A percentile compares a stretch with the other conserved stretches of the same genome.
Evolutionary conservation across 1,284 basidiomycete genomes (phyloP).

Genomic region (Fomitopsis schrenkii): DNA sequence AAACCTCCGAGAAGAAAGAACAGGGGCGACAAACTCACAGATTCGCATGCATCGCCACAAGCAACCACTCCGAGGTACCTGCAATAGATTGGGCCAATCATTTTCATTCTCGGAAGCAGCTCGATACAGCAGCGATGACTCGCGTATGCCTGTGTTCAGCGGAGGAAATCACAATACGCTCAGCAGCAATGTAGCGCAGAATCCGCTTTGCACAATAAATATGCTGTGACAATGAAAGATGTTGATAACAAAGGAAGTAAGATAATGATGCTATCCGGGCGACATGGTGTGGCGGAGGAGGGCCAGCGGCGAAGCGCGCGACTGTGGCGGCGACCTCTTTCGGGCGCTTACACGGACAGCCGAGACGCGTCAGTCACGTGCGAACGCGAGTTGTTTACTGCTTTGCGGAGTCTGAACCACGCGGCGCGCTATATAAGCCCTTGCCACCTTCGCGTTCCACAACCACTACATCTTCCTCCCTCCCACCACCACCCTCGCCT

Average conservation of each 20-base stretch:
- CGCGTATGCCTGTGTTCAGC: too few relatives aligned
- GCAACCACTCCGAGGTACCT: too few relatives aligned
- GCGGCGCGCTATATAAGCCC: slow-evolving; percentile 28
- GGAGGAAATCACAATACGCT: too few relatives aligned
- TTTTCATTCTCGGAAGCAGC: too few relatives aligned
- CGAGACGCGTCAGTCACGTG: slow-evolving; percentile 26
- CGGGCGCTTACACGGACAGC: slow-evolving; percentile 8
- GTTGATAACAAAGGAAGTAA: too few relatives aligned
- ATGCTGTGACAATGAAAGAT: too few relatives aligned
- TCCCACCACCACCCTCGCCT: slow-evolving; percentile 24
- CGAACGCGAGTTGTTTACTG: slow-evolving; percentile 24
- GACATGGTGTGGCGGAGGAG: background rate
- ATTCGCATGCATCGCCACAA: background rate
- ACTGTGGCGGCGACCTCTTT: background rate
- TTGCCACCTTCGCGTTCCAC: slow-evolving; percentile 21
- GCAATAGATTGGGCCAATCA: too few relatives aligned
- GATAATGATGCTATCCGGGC: too few relatives aligned
- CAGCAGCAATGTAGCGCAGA: too few relatives aligned
- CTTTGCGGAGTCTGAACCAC: slow-evolving; percentile 28
- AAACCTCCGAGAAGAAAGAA: background rate
- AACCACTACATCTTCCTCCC: slow-evolving; percentile 21
- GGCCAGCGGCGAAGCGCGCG: background rate
- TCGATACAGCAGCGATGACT: too few relatives aligned
- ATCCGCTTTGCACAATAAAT: too few relatives aligned
- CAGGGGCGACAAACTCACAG: background rate